phyloP scores from a whole-genome alignment of 352 stramenopile genomes.

The Plasmopara viticola region DNA sequence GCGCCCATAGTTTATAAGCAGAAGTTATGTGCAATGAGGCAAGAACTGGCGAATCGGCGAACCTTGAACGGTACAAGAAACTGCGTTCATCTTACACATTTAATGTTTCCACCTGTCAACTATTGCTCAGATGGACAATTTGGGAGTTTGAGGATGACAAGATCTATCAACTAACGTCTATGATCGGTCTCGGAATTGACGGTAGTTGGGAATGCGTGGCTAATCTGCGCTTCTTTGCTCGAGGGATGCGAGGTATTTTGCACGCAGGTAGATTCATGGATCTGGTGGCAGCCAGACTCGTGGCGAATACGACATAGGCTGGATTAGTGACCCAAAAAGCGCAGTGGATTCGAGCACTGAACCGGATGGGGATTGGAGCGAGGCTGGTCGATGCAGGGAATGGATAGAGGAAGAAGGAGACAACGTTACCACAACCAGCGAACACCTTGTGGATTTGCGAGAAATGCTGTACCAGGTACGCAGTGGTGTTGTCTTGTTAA shows the following conservation, averaged over 20 bases:
- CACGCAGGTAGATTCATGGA: conserved; percentile 30
- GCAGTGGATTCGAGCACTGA: conserved; percentile 53
- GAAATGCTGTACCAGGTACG: conserved; percentile 61
- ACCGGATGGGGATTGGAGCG: conserved; percentile 53
- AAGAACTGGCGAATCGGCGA: conserved; percentile 14
- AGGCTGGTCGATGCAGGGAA: conserved; percentile 30
- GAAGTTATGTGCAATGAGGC: neutral
- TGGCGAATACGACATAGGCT: conserved; percentile 18
- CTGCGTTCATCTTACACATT: too few relatives aligned
- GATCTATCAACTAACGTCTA: conserved; percentile 46
- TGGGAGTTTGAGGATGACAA: conserved; percentile 54
- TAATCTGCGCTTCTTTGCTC: conserved; percentile 51
- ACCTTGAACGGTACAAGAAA: conserved; percentile 39
- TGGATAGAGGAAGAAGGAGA: conserved; percentile 34
- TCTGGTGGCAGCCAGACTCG: conserved; percentile 51
- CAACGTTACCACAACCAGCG: conserved; percentile 18
- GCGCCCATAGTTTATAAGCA: conserved; percentile 2
- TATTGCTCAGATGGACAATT: conserved; percentile 41
- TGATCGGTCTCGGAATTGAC: conserved; percentile 5
- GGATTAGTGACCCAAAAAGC: conserved; percentile 44
- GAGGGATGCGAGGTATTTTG: conserved; percentile 56
- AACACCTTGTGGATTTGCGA: conserved; percentile 43
- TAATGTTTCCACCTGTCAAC: too few relatives aligned
- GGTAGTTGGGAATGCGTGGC: conserved; percentile 22
- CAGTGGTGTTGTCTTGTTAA: neutral